Evolutionary conservation across 371 early-diverging fungal genomes (phyloP), one percentile per base, ranked within the genome.

Genomic region (Syncephalastrum sp.): DNA sequence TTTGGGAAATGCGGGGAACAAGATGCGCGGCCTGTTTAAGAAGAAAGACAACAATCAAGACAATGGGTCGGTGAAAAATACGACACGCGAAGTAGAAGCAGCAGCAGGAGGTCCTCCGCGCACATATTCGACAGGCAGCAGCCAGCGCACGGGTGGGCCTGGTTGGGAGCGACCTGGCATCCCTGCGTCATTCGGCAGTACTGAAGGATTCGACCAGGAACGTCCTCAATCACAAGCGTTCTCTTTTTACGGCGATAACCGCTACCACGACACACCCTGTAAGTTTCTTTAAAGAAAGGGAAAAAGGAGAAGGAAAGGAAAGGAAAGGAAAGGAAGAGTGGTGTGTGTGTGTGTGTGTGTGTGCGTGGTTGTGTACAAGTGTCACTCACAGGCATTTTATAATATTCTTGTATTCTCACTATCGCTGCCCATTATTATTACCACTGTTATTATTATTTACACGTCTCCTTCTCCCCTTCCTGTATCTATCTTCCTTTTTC

Each of bases 1-100:
- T 42, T 38, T 61, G 15, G 62, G 56, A 16, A 16, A 53, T 10
- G 62, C 62, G 29, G 59, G 56, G 15, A 59, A 53, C 25, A 65
- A 65, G 42, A 38, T 65, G 54, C 57, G 65, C 3, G 55, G 65
- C 0, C 51, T 65, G n/a, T 65, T 65, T 17, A 62, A 56, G 19
- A 62, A 62, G 42, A 46, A 55, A 8, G 42, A 47, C 12, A 46
- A 29, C 41, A 52, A 54, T 27, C 50, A 64, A 12, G 24, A 47
- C 23, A 46, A 10, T 10, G 5, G 5, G 38, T 33, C 38, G 8
- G 2, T 33, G 47, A 29, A 25, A 25, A 56, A 17, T 27, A 42
- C 50, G 38, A 38, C 50, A 42, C 48, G 41, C 27, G 51, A 57
- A 41, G 49, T 21, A 17, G 42, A 25, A 43, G 42, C 19, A 5